Percentiles rank a stretch among this genome's conserved stretches.
Conservation (phyloP, 352 stramenopile species). For the Ophiocytium majus region DNA sequence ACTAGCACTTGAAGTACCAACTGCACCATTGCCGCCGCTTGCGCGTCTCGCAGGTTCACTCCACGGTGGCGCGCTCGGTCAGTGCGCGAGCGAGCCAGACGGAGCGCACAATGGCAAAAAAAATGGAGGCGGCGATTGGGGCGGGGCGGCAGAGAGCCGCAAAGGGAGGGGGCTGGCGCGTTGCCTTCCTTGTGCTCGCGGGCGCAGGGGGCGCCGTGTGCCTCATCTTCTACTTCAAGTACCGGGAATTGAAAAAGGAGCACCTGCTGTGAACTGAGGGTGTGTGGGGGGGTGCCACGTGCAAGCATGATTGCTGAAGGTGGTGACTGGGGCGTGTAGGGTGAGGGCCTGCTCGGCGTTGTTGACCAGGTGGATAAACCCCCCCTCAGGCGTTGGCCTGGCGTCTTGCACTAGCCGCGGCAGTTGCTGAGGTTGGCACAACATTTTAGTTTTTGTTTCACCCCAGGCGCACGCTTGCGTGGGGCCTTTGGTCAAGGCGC, state of each 20-base stretch:
- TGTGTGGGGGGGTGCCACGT: too few relatives aligned
- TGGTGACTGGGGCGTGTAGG: too few relatives aligned
- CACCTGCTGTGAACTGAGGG: constrained; percentile 19
- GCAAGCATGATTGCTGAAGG: too few relatives aligned
- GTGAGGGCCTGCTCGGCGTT: too few relatives aligned
- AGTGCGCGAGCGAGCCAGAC: neutral
- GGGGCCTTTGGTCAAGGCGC: too few relatives aligned
- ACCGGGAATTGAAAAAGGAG: neutral
- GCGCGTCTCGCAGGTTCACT: neutral
- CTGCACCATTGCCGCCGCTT: neutral
- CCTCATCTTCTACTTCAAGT: constrained; percentile 7
- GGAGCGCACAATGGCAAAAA: neutral
- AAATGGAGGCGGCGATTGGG: neutral
- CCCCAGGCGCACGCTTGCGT: too few relatives aligned
- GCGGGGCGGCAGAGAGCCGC: too few relatives aligned
- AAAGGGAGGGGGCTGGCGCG: neutral
- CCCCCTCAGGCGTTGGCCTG: too few relatives aligned
- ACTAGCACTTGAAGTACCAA: neutral
- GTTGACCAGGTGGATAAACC: too few relatives aligned
- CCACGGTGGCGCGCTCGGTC: neutral
- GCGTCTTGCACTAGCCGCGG: too few relatives aligned
- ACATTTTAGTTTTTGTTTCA: too few relatives aligned
- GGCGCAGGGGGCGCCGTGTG: neutral
- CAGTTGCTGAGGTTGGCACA: too few relatives aligned
- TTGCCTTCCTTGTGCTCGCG: neutral